Evolutionary conservation across 129 eudicot genomes (phyloP), one percentile per base, ranked within the genome.

Genomic region (Flaveria robusta): DNA sequence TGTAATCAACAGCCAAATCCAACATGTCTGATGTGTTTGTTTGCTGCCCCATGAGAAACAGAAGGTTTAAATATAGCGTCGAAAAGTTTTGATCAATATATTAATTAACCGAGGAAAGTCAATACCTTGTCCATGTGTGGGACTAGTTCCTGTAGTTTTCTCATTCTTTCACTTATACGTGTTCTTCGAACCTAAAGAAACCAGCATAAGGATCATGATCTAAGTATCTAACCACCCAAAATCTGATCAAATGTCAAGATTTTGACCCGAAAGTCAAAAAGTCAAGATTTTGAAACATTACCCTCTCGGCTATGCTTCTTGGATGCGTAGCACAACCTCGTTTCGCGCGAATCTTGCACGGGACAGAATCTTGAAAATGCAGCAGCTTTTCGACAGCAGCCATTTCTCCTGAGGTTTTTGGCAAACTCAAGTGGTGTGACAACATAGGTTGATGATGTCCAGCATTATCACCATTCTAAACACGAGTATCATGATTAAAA

Each of bases 241-340:
- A 13, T 41, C 27, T 26, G n/a, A 67, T 26, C n/a, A 54, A 58
- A 67, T 8, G 10, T 23, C 68, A 26, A 56, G 65, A 22, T 24
- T 70, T 13, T 54, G 64, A 49, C 23, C 66, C 39, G 13, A 13
- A 52, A 41, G 26, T 27, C 71, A 34, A 29, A 16, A 42, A 2
- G 31, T 62, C 63, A 19, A 59, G 39, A n/a, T 43, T 70, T 39
- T 2, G 66, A n/a, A 55, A 68, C 64, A 16, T 72, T 90, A 95
- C 99, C 97, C 99, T 91, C 80, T 95, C 99, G 2, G 99, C 99
- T 0, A 95, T 95, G 78, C 99, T 95, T 69, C 99, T 78, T 20
- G 99, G 99, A 84, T 95, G 99, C 58, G 99, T 95, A 11, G 99
- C 99, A 72, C 96, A 95, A 11, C 99, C 99, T 42, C 99, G 89